phyloP scores from a whole-genome alignment of 495 filamentous ascomycete species.

The Penicillium roqueforti region DNA sequence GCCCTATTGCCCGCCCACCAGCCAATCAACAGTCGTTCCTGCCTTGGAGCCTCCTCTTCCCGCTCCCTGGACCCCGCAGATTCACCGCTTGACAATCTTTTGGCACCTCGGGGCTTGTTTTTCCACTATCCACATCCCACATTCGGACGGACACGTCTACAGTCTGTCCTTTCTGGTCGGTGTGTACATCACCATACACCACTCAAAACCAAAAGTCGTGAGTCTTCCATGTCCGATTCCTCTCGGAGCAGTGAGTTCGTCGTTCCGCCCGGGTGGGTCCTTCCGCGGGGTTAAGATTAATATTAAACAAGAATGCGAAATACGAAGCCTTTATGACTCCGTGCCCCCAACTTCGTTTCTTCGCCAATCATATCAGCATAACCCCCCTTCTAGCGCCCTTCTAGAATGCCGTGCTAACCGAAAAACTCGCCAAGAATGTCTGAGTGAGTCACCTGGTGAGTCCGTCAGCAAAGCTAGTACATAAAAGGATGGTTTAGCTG shows the following conservation, averaged over 20 bases:
- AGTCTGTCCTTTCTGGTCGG: not conserved
- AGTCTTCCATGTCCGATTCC: not conserved
- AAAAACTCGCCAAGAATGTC: not conserved
- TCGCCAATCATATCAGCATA: not conserved
- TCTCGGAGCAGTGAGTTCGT: not conserved
- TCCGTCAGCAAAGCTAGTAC: not conserved
- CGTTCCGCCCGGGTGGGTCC: not conserved
- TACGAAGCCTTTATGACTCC: not conserved
- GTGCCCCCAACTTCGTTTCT: not conserved
- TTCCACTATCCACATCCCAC: not conserved
- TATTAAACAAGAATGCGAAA: not conserved
- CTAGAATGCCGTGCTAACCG: constrained; percentile 6
- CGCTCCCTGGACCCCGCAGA: constrained; percentile 1
- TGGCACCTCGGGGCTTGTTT: no score
- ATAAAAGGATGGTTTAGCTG: no score
- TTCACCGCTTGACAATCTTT: constrained; percentile 2
- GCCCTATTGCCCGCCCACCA: not conserved
- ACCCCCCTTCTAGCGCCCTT: constrained; percentile 2
- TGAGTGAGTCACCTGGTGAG: not conserved
- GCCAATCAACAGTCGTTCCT: constrained; percentile 1
- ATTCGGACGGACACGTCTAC: not conserved
- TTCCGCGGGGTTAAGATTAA: not conserved
- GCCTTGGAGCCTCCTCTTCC: constrained; percentile 6
- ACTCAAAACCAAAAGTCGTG: not conserved
- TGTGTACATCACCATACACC: not conserved